These are phyloP conservation scores for Penicillium decumbens DNA, from an alignment of 2,329 filamentous ascomycete species.

Conservation along the genomic window DNA sequence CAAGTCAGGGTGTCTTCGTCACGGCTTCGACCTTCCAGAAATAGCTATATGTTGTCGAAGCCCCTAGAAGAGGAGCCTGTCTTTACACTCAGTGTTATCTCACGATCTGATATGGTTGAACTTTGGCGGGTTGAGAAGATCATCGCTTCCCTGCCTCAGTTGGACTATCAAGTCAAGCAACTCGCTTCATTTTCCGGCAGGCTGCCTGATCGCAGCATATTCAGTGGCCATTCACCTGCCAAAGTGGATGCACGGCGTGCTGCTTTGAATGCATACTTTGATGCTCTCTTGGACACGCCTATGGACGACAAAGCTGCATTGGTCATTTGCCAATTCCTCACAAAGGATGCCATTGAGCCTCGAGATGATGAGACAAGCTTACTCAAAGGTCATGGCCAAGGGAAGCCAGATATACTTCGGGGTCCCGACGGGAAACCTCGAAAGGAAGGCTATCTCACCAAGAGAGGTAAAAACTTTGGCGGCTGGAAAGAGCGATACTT, in stretches of 20 bases:
- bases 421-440: slow-evolving; percentile 63
- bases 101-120: slow-evolving; percentile 60
- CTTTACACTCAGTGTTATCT: slow-evolving; percentile 82
- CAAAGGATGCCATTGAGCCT: slow-evolving; percentile 56
- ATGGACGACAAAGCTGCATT: slow-evolving; percentile 72
- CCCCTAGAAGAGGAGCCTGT: slow-evolving; percentile 87
- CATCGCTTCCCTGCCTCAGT: slow-evolving; percentile 68
- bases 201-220: slow-evolving; percentile 78
- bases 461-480: slow-evolving; percentile 96
- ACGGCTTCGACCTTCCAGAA: slow-evolving; percentile 84
- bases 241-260: slow-evolving; percentile 82
- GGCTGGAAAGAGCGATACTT: slow-evolving; percentile 90
- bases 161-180: slow-evolving; percentile 77
- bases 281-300: slow-evolving; percentile 74
- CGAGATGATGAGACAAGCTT: slow-evolving; percentile 52
- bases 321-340: slow-evolving; percentile 83
- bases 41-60: slow-evolving; percentile 74
- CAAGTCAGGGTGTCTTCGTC: slow-evolving; percentile 86
- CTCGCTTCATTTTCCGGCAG: slow-evolving; percentile 66
- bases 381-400: slow-evolving; percentile 36
- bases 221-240: slow-evolving; percentile 86
- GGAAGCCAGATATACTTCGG: slow-evolving; percentile 33
- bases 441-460: slow-evolving; percentile 89
- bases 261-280: slow-evolving; percentile 80
- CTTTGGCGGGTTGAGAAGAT: slow-evolving; percentile 96